Evolutionary conservation across 176 grass and related monocot genomes (phyloP).

Genomic region (Oryza meridionalis): DNA sequence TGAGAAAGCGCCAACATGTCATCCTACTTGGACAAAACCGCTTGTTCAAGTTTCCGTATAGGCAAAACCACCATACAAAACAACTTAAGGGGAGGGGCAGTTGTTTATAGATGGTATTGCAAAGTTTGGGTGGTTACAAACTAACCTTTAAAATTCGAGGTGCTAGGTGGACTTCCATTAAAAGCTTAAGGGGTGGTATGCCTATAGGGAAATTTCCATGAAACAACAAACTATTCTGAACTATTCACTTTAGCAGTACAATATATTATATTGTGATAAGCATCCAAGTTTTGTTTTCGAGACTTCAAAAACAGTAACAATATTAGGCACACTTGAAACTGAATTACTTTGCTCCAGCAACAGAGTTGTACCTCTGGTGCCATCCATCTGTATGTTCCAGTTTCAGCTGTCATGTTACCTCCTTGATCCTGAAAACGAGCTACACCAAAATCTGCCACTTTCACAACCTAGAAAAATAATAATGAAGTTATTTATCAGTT

Average conservation of each 20-base stretch:
- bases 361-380: constrained; percentile 83
- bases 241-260: neutral
- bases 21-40: neutral
- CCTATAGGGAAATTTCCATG: neutral
- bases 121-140: neutral
- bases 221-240: constrained; percentile 7
- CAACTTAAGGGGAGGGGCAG: no score
- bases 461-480: constrained; percentile 71
- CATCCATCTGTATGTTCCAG: constrained; percentile 99
- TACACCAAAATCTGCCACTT: constrained; percentile 98
- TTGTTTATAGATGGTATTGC: neutral
- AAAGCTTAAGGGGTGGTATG: neutral
- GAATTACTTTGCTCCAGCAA: constrained; percentile 18
- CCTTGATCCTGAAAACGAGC: constrained; percentile 94
- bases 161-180: neutral
- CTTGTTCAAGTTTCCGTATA: neutral
- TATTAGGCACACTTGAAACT: constrained; percentile 8
- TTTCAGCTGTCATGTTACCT: constrained; percentile 97
- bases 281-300: constrained; percentile 1
- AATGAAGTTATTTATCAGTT: constrained; percentile 24
- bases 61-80: neutral
- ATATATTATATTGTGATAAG: neutral
- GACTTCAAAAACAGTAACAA: neutral
- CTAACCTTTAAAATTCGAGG: neutral
- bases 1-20: neutral